phyloP scores from a whole-genome alignment of 2,329 filamentous ascomycete species.

The Madurella mycetomatis region DNA sequence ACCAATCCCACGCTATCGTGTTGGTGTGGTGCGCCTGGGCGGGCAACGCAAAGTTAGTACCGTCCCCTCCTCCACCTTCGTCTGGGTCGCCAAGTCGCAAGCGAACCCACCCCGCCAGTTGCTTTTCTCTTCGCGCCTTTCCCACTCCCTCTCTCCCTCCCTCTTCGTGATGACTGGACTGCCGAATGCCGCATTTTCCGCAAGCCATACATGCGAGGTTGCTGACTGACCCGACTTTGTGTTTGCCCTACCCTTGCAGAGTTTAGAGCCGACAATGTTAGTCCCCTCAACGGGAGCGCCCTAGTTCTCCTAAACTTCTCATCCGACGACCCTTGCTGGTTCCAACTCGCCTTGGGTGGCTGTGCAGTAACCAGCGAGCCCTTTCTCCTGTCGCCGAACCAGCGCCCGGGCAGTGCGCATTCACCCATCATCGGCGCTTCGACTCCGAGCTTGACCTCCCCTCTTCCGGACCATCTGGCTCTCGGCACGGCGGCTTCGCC shows the following conservation, averaged over 20 bases:
- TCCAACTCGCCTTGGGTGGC: slow-evolving; percentile 20
- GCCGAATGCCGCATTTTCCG: not conserved
- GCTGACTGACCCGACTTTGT: slow-evolving; percentile 19
- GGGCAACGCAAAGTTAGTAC: slow-evolving; percentile 24
- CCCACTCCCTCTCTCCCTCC: not conserved
- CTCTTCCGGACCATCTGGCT: not conserved
- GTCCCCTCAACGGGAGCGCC: slow-evolving; percentile 20
- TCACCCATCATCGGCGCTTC: slow-evolving; percentile 6
- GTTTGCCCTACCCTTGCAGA: slow-evolving; percentile 17
- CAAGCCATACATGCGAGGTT: slow-evolving; percentile 5
- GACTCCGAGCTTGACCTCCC: not conserved
- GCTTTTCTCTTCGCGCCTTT: not conserved
- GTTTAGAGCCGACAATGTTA: slow-evolving; percentile 16
- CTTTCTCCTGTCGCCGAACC: slow-evolving; percentile 18
- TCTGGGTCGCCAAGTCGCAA: slow-evolving; percentile 1
- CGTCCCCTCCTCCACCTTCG: not conserved
- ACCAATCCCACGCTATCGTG: slow-evolving; percentile 21
- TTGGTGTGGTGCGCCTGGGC: slow-evolving; percentile 21
- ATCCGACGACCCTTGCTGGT: slow-evolving; percentile 26
- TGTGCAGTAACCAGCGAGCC: slow-evolving; percentile 20
- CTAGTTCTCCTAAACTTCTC: slow-evolving; percentile 21
- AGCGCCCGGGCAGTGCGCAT: slow-evolving; percentile 2
- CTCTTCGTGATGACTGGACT: not conserved
- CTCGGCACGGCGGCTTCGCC: slow-evolving; percentile 1
- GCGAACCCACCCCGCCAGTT: slow-evolving; percentile 4